Percentiles rank a stretch among this genome's conserved stretches.
These are phyloP conservation scores for Trichomonascaceae sp. DNA, from an alignment of 1,139 yeast species.

Conservation along the genomic window DNA sequence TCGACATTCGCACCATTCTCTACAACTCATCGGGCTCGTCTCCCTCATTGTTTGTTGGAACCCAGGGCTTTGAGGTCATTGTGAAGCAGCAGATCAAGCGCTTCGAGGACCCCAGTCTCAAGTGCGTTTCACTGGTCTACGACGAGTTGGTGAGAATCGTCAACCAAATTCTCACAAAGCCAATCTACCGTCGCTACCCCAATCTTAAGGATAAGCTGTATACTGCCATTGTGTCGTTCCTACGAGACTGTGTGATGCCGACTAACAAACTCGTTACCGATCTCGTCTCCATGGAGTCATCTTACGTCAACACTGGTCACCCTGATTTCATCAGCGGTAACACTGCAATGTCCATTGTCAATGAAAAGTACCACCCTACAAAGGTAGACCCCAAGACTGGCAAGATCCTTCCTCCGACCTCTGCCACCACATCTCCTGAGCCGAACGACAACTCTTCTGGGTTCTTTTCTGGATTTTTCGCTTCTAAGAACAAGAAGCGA, in stretches of 20 bases:
- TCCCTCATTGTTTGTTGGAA: conserved; percentile 95
- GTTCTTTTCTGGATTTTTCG: conserved; percentile 90
- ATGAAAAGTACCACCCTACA: conserved; percentile 80
- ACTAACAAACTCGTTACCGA: conserved; percentile 78
- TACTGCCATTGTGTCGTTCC: conserved; percentile 62
- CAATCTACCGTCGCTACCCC: conserved; percentile 82
- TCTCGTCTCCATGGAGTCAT: conserved; percentile 73
- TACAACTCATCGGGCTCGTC: conserved; percentile 96
- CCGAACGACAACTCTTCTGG: conserved; percentile 35
- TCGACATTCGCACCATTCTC: conserved; percentile 82
- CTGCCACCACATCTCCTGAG: conserved; percentile 21
- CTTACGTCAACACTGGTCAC: conserved; percentile 93
- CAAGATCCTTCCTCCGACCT: conserved; percentile 31
- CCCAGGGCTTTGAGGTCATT: conserved; percentile 92
- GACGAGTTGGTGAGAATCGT: conserved; percentile 89
- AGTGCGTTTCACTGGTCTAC: conserved; percentile 82
- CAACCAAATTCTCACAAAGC: conserved; percentile 69
- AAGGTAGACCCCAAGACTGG: conserved; percentile 90
- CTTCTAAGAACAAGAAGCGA: conserved; percentile 85
- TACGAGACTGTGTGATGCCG: conserved; percentile 71
- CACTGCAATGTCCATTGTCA: conserved; percentile 90
- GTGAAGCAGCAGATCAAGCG: conserved; percentile 91
- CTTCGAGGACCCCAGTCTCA: conserved; percentile 85
- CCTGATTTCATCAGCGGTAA: conserved; percentile 93
- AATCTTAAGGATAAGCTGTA: conserved; percentile 77